A percentile compares a stretch with the other conserved stretches of the same genome.
These are phyloP conservation scores for Abrus precatorius DNA, from an alignment of 306 rosid genomes.

Conservation along the genomic window DNA sequence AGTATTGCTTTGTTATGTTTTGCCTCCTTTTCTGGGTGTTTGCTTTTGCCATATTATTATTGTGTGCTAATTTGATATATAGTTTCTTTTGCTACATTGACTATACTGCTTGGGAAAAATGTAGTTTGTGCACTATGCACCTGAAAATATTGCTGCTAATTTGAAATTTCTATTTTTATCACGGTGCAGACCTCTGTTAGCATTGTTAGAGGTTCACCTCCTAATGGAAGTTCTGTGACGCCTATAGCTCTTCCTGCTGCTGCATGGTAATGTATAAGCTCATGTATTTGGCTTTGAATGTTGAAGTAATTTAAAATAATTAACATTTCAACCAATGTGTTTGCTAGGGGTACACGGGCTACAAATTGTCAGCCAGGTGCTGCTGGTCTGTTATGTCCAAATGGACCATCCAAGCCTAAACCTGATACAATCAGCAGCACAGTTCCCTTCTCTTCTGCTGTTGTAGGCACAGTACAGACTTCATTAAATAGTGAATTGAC, in stretches of 20 bases:
- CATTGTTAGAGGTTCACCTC: constrained; percentile 67
- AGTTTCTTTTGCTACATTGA: constrained; percentile 14
- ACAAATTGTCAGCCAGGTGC: constrained; percentile 62
- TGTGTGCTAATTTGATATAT: background rate
- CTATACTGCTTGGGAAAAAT: constrained; percentile 22
- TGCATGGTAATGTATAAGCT: constrained; percentile 69
- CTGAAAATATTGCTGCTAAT: constrained; percentile 27
- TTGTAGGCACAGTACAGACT: constrained; percentile 55
- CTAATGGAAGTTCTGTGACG: constrained; percentile 72
- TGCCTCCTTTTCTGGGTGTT: background rate
- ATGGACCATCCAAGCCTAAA: constrained; percentile 67
- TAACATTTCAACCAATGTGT: constrained; percentile 22
- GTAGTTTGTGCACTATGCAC: constrained; percentile 5
- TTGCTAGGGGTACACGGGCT: constrained; percentile 74
- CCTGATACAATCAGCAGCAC: constrained; percentile 59
- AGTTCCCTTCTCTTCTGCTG: constrained; percentile 62
- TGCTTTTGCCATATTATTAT: background rate
- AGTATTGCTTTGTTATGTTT: constrained; percentile 10
- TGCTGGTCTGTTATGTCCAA: constrained; percentile 54
- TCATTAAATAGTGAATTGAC: constrained; percentile 55
- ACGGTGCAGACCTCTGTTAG: constrained; percentile 65
- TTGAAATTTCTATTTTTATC: constrained; percentile 12
- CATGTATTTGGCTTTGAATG: constrained; percentile 35
- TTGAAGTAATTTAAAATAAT: constrained; percentile 21
- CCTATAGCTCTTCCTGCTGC: constrained; percentile 68